Percentiles rank a stretch among this genome's conserved stretches.
Conservation (phyloP, 2,329 filamentous ascomycete genomes). For the Curvularia spicifera region DNA sequence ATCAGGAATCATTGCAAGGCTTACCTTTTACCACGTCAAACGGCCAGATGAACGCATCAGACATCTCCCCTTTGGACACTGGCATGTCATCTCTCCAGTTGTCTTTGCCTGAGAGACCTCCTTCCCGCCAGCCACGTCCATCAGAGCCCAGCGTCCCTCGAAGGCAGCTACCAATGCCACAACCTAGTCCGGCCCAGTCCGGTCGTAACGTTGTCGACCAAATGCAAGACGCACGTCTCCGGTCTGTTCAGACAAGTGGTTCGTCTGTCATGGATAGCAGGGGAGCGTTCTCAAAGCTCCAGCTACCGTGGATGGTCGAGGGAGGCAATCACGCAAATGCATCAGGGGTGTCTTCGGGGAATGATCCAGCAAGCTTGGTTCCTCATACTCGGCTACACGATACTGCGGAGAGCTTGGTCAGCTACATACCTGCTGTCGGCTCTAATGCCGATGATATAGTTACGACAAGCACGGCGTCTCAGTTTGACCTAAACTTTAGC, state of each 20-base stretch:
- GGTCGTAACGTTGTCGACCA: constrained; percentile 40
- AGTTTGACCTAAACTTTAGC: constrained; percentile 35
- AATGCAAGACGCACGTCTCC: constrained; percentile 41
- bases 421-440: constrained; percentile 17
- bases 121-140: constrained; percentile 20
- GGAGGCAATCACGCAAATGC: constrained; percentile 16
- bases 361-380: constrained; percentile 6
- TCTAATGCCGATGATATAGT: constrained; percentile 18
- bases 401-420: constrained; percentile 17
- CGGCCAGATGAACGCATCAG: constrained; percentile 18
- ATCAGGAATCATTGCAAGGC: constrained; percentile 30
- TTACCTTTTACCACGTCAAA: constrained; percentile 30
- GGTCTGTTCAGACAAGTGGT: constrained; percentile 32
- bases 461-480: constrained; percentile 13
- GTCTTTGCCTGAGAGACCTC: constrained; percentile 36
- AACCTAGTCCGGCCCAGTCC: constrained; percentile 33
- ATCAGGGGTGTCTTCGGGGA: constrained; percentile 19
- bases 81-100: constrained; percentile 39
- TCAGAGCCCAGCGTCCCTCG: constrained; percentile 27
- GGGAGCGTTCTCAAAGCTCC: constrained; percentile 28
- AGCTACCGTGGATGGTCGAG: constrained; percentile 30
- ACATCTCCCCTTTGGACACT: constrained; percentile 37
- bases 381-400: constrained; percentile 16
- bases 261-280: constrained; percentile 14
- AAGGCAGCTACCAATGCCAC: constrained; percentile 44